A percentile compares a stretch with the other conserved stretches of the same genome.
phyloP scores from a whole-genome alignment of 257 asterid species.

The Catharanthus roseus region DNA sequence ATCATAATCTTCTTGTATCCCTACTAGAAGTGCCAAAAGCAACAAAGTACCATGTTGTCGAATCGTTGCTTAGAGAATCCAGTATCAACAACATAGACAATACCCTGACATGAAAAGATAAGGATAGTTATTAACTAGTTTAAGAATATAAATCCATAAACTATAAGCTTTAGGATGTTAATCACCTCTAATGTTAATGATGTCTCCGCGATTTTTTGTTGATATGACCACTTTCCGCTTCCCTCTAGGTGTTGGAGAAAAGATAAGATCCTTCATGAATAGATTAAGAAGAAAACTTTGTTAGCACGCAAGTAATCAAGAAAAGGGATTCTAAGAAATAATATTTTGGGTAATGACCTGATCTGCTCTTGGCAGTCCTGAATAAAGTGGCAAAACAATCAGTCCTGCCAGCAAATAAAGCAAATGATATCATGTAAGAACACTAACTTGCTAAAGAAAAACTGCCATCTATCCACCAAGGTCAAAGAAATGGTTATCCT shows the following conservation, averaged over 20 bases:
- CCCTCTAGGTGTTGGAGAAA: constrained; percentile 93
- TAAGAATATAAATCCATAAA: not conserved
- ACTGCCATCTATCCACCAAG: no score
- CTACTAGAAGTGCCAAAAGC: not conserved
- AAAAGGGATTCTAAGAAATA: constrained; percentile 3
- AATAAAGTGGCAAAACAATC: constrained; percentile 76
- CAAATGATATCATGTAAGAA: constrained; percentile 2
- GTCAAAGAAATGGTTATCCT: not conserved
- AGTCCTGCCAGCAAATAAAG: constrained; percentile 50
- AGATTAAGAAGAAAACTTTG: constrained; percentile 3
- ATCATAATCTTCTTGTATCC: not conserved
- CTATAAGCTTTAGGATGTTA: not conserved
- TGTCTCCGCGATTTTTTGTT: constrained; percentile 96
- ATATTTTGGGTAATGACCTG: constrained; percentile 48
- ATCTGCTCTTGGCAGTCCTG: constrained; percentile 90
- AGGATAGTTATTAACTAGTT: not conserved
- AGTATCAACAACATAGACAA: constrained; percentile 88
- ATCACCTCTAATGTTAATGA: constrained; percentile 93
- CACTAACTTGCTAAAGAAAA: no score
- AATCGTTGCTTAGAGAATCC: constrained; percentile 93
- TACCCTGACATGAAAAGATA: constrained; percentile 52
- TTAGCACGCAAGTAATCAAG: not conserved
- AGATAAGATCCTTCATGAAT: constrained; percentile 64
- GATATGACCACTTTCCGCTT: constrained; percentile 91
- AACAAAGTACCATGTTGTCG: constrained; percentile 70